Percentiles rank a stretch among this genome's conserved stretches.
Evolutionary conservation across 345 rosid genomes (phyloP).

Genomic region (Melaleuca quinquenervia): DNA sequence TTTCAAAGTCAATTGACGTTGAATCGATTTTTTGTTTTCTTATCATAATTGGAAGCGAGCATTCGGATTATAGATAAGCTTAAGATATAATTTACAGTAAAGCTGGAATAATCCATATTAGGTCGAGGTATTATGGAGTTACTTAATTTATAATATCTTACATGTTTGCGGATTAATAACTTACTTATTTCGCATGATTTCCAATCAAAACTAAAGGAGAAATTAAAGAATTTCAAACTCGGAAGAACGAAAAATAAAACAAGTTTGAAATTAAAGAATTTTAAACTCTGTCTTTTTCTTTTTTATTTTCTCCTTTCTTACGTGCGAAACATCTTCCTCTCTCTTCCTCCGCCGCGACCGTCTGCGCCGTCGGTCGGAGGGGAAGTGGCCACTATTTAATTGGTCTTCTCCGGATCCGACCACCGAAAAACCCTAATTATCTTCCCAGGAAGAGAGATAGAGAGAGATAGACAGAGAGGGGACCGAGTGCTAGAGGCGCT

Average conservation of each 20-base stretch:
- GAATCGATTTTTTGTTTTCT: not conserved
- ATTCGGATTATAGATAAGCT: accelerated
- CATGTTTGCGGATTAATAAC: not conserved
- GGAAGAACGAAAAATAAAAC: not conserved
- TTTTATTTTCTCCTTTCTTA: not conserved
- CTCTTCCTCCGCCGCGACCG: not conserved
- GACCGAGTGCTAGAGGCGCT: not conserved
- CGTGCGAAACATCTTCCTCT: not conserved
- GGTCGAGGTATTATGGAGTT: not conserved
- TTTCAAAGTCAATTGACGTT: not conserved
- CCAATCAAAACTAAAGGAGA: not conserved
- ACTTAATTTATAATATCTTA: not conserved
- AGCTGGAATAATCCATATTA: not conserved
- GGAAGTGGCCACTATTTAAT: not conserved
- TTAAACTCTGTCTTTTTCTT: not conserved
- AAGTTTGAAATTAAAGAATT: not conserved
- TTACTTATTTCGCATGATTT: not conserved
- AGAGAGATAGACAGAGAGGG: not conserved
- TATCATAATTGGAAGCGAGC: accelerated
- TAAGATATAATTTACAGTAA: not conserved
- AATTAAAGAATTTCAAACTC: not conserved
- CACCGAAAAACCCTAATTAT: not conserved
- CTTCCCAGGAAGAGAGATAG: not conserved
- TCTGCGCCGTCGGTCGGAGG: not conserved
- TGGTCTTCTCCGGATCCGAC: not conserved